Percentiles rank a stretch among this genome's conserved stretches.
These are phyloP conservation scores for Peronospora farinosa DNA, from an alignment of 352 stramenopile genomes.

Conservation along the genomic window DNA sequence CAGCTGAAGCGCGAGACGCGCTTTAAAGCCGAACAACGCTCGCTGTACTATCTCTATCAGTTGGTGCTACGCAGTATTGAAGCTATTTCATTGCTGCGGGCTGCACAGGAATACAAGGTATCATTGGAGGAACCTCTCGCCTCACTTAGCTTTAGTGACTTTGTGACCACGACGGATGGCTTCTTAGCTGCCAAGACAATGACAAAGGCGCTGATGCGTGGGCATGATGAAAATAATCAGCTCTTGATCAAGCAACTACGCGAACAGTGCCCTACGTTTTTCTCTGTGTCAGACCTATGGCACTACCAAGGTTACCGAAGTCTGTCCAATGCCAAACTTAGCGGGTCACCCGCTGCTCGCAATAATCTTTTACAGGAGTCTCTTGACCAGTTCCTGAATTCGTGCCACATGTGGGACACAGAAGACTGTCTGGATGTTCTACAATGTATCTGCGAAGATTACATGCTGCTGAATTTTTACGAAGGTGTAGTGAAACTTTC, in stretches of 20 bases:
- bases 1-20: conserved; percentile 68
- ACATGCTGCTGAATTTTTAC: conserved; percentile 72
- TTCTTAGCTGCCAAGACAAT: conserved; percentile 57
- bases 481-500: conserved; percentile 82
- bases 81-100: conserved; percentile 62
- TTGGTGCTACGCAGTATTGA: conserved; percentile 75
- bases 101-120: conserved; percentile 63
- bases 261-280: conserved; percentile 79
- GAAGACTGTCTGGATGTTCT: conserved; percentile 71
- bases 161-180: conserved; percentile 64
- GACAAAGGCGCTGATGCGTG: conserved; percentile 74
- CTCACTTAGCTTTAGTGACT: conserved; percentile 64
- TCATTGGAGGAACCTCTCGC: conserved; percentile 60
- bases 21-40: conserved; percentile 78
- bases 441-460: conserved; percentile 75
- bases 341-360: conserved; percentile 49
- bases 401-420: conserved; percentile 83
- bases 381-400: conserved; percentile 71
- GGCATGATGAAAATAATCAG: conserved; percentile 74
- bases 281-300: conserved; percentile 73
- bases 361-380: conserved; percentile 63
- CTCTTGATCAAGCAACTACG: conserved; percentile 79
- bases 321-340: conserved; percentile 73
- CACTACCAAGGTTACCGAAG: conserved; percentile 84
- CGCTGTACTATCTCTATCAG: conserved; percentile 73